These are phyloP conservation scores for Chrysosporium queenslandicum DNA, from an alignment of 2,329 filamentous ascomycete species.

Conservation along the genomic window DNA sequence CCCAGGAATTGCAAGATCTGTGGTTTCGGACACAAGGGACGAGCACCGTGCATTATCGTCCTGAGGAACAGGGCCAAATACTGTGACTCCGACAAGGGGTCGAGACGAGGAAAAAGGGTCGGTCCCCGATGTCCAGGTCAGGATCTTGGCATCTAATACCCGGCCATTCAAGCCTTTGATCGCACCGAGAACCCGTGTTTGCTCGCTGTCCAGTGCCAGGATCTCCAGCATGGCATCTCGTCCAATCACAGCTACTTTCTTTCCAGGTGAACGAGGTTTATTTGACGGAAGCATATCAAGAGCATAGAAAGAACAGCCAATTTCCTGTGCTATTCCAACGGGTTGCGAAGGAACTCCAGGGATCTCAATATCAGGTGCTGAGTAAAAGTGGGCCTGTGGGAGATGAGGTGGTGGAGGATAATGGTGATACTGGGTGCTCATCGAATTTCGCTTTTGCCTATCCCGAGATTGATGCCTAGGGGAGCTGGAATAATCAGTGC, in stretches of 20 bases:
- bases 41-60: constrained; percentile 30
- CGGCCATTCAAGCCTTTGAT: constrained; percentile 69
- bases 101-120: constrained; percentile 48
- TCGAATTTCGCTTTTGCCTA: constrained; percentile 32
- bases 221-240: constrained; percentile 73
- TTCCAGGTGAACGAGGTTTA: constrained; percentile 31
- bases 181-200: constrained; percentile 57
- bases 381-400: constrained; percentile 67
- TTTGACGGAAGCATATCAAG: constrained; percentile 58
- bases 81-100: constrained; percentile 66
- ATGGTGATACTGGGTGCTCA: constrained; percentile 29
- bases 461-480: constrained; percentile 32
- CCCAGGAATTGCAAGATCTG: constrained; percentile 25
- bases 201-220: constrained; percentile 60
- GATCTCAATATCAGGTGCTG: constrained; percentile 61
- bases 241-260: constrained; percentile 65
- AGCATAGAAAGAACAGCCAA: constrained; percentile 65
- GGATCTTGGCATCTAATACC: constrained; percentile 70
- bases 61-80: constrained; percentile 59
- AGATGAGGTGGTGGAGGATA: constrained; percentile 57
- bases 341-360: constrained; percentile 27
- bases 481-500: constrained; percentile 28
- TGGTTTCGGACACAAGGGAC: constrained; percentile 28
- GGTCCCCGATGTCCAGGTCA: constrained; percentile 55
- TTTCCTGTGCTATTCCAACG: constrained; percentile 1